These are phyloP conservation scores for Chamaecrista fasciculata DNA, from an alignment of 306 rosid species.

Conservation along the genomic window DNA sequence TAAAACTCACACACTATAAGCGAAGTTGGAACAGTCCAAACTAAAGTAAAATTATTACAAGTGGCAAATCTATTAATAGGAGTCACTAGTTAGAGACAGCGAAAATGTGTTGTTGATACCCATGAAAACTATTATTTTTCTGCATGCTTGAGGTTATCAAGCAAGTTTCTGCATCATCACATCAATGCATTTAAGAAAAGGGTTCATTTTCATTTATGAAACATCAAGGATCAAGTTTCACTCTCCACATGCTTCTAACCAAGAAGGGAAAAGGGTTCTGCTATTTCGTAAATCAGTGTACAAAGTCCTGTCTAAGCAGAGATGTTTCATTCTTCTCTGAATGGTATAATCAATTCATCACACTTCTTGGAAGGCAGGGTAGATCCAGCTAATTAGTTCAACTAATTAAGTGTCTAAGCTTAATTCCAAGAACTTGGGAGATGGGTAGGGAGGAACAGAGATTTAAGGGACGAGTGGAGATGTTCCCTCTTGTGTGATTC, in stretches of 20 bases:
- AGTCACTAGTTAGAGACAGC: too few relatives aligned
- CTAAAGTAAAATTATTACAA: too few relatives aligned
- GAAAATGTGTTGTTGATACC: too few relatives aligned
- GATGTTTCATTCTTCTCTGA: neutral
- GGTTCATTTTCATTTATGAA: neutral
- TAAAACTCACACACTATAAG: too few relatives aligned
- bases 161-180: neutral
- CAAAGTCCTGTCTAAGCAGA: neutral
- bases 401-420: neutral
- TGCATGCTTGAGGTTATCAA: neutral
- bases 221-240: neutral
- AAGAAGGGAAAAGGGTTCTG: neutral
- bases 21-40: too few relatives aligned
- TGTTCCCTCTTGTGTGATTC: neutral
- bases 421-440: neutral
- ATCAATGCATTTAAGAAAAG: conserved; percentile 1
- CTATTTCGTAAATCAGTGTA: neutral
- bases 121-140: too few relatives aligned
- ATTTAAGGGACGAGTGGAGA: neutral
- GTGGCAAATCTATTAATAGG: too few relatives aligned
- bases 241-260: neutral
- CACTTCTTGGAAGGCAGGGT: neutral
- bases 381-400: neutral
- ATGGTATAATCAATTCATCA: neutral
- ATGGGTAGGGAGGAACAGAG: neutral